Conservation (phyloP, 768 basidiomycete species). For the Kwoniella pini region DNA sequence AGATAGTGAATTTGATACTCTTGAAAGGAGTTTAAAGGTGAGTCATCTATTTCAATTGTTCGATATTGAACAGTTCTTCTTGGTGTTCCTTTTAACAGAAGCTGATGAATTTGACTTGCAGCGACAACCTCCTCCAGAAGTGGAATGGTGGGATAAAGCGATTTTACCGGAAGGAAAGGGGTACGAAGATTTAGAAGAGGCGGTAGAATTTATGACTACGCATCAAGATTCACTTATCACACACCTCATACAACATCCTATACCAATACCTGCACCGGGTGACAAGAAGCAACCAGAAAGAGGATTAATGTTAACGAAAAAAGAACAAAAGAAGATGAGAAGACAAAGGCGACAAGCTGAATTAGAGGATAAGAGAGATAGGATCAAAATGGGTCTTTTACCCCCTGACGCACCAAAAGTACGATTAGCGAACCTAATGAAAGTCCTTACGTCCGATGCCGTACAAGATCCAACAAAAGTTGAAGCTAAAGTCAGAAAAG, state of each 20-base stretch:
- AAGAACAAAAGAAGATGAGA: slow-evolving; percentile 97
- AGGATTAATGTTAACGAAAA: slow-evolving; percentile 88
- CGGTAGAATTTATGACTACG: slow-evolving; percentile 65
- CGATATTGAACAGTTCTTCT: not conserved
- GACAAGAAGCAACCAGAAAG: slow-evolving; percentile 77
- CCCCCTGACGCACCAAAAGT: slow-evolving; percentile 97
- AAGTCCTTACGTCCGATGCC: slow-evolving; percentile 92
- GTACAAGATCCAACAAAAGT: slow-evolving; percentile 97
- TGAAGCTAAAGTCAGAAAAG: slow-evolving; percentile 88
- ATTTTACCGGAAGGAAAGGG: slow-evolving; percentile 70
- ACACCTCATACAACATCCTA: slow-evolving; percentile 92
- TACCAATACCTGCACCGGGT: slow-evolving; percentile 86
- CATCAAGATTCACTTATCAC: slow-evolving; percentile 71
- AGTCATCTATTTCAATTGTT: slow-evolving; percentile 34
- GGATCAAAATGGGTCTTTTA: slow-evolving; percentile 91
- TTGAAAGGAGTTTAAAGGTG: slow-evolving; percentile 87
- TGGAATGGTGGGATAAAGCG: slow-evolving; percentile 97
- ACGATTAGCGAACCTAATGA: slow-evolving; percentile 93
- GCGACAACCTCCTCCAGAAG: slow-evolving; percentile 81
- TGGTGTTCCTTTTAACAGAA: not conserved
- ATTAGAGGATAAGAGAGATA: slow-evolving; percentile 89
- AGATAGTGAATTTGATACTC: slow-evolving; percentile 85
- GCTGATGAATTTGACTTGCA: slow-evolving; percentile 45
- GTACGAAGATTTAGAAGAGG: slow-evolving; percentile 68
- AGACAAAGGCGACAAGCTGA: slow-evolving; percentile 83